Conservation (phyloP, 1,284 basidiomycete genomes). For the Pyrrhoderma lamaoense region DNA sequence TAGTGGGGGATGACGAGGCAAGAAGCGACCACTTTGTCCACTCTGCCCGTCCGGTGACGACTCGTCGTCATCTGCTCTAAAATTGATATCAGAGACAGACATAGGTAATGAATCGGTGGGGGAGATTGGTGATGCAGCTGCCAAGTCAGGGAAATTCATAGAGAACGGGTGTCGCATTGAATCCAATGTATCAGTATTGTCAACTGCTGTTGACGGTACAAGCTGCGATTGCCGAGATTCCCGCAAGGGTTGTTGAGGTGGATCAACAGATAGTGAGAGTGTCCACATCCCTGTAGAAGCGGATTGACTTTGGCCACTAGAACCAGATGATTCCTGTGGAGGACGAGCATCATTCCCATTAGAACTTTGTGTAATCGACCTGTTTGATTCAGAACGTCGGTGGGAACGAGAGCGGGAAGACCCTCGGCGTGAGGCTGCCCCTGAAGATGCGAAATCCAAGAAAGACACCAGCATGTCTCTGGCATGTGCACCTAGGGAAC, state of each 20-base stretch:
- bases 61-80: constrained; percentile 29
- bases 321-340: constrained; percentile 1
- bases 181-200: constrained; percentile 2
- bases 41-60: constrained; percentile 6
- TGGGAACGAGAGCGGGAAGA: constrained; percentile 26
- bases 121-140: constrained; percentile 31
- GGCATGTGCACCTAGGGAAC: constrained; percentile 12
- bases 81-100: constrained; percentile 61
- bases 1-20: constrained; percentile 17
- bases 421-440: constrained; percentile 32
- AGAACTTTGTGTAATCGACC: constrained; percentile 11
- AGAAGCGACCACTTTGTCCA: constrained; percentile 6
- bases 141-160: constrained; percentile 10
- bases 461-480: constrained; percentile 36
- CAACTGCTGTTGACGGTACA: constrained; percentile 10
- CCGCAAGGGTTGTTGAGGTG: constrained; percentile 4
- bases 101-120: constrained; percentile 62
- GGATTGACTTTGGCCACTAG: constrained; percentile 12
- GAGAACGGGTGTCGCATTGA: constrained; percentile 17
- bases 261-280: constrained; percentile 18
- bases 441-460: constrained; percentile 51
- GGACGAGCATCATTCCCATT: background rate
- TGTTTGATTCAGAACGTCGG: constrained; percentile 14
- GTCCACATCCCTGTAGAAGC: constrained; percentile 17
- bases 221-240: constrained; percentile 8